Evolutionary conservation across 495 filamentous ascomycete genomes (phyloP).

Genomic region (Penicillium coprophilum): DNA sequence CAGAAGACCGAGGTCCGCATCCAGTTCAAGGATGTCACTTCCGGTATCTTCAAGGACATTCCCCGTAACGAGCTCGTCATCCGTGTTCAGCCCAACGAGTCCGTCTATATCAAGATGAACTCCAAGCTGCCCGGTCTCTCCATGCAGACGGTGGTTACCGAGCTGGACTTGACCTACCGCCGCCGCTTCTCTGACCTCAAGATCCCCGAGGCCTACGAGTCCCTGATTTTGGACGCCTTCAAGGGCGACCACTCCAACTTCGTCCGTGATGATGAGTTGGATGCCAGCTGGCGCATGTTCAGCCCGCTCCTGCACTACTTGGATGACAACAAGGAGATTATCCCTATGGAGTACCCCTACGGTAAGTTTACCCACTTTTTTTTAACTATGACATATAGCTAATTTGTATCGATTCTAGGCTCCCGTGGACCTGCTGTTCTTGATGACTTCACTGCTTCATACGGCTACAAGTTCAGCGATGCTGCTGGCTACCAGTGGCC

Average conservation of each 20-base stretch:
- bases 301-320: constrained; percentile 96
- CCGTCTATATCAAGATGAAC: constrained; percentile 99
- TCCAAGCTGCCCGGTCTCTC: constrained; percentile 96
- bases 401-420: constrained; percentile 50
- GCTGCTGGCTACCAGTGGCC: constrained; percentile 96
- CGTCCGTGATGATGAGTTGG: constrained; percentile 96
- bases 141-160: constrained; percentile 99
- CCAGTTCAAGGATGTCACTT: constrained; percentile 98
- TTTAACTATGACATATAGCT: not conserved
- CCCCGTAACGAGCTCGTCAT: constrained; percentile 99
- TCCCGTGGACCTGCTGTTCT: constrained; percentile 95
- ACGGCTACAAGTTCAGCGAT: constrained; percentile 98
- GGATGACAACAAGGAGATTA: constrained; percentile 97
- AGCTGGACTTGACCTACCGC: constrained; percentile 97
- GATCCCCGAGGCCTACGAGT: constrained; percentile 99
- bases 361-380: constrained; percentile 56
- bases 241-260: constrained; percentile 99
- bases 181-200: constrained; percentile 98
- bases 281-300: constrained; percentile 99
- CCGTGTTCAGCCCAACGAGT: constrained; percentile 98
- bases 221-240: constrained; percentile 91
- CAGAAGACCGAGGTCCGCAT: constrained; percentile 99
- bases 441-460: constrained; percentile 97
- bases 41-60: constrained; percentile 99
- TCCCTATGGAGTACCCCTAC: constrained; percentile 99